These are phyloP conservation scores for Polychytrium aggregatum DNA, from an alignment of 192 early-diverging fungal species.

Conservation along the genomic window DNA sequence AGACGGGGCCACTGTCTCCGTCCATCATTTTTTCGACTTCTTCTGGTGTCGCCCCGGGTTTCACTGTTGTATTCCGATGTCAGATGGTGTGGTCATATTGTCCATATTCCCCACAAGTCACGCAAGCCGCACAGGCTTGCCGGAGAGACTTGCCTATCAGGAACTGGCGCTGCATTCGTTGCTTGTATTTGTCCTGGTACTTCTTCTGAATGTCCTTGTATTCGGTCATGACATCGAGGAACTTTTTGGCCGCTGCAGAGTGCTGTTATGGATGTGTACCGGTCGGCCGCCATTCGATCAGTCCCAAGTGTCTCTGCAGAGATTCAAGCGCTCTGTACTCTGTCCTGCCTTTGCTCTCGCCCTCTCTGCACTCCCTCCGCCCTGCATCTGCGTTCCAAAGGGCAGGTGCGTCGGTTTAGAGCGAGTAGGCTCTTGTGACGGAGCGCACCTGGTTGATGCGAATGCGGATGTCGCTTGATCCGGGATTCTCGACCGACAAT, in stretches of 20 bases:
- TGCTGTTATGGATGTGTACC: constrained; percentile 22
- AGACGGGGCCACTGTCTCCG: constrained; percentile 62
- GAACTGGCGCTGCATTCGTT: constrained; percentile 71
- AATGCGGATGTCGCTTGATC: constrained; percentile 26
- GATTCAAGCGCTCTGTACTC: not conserved
- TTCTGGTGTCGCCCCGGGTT: constrained; percentile 62
- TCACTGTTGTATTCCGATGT: constrained; percentile 51
- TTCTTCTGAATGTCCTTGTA: constrained; percentile 70
- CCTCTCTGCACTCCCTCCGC: no score
- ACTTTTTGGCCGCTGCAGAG: constrained; percentile 34
- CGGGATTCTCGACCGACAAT: constrained; percentile 20
- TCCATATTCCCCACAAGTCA: no score
- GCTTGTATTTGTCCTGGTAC: constrained; percentile 74
- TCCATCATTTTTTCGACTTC: constrained; percentile 67
- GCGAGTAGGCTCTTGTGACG: constrained; percentile 1
- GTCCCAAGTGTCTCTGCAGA: not conserved
- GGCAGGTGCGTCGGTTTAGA: not conserved
- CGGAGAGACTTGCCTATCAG: constrained; percentile 55
- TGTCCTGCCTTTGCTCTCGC: no score
- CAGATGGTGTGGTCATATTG: no score
- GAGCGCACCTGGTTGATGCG: constrained; percentile 24
- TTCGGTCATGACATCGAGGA: constrained; percentile 51
- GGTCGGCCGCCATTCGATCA: not conserved
- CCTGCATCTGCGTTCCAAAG: not conserved
- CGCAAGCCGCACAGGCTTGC: not conserved